Percentiles rank a stretch among this genome's conserved stretches.
Evolutionary conservation across 2,329 filamentous ascomycete genomes (phyloP).

Genomic region (Fusarium sp.): DNA sequence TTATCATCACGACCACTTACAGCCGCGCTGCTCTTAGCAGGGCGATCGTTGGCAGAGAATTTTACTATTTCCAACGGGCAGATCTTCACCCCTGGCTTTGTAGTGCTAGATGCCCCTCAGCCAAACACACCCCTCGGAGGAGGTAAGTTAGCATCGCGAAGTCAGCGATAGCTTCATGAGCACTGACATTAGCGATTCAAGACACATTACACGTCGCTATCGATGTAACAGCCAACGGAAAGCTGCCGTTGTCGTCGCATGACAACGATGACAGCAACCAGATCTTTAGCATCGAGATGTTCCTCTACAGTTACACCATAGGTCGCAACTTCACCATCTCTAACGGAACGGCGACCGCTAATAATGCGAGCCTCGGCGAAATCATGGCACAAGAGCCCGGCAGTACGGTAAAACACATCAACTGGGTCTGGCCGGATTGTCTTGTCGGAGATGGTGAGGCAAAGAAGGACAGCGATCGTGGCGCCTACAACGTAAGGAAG

Average conservation of each 20-base stretch:
- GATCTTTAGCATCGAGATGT: slow-evolving; percentile 76
- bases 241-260: slow-evolving; percentile 71
- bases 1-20: slow-evolving; percentile 21
- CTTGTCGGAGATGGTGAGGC: slow-evolving; percentile 73
- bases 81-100: slow-evolving; percentile 78
- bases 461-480: slow-evolving; percentile 62
- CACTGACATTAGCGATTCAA: slow-evolving; percentile 43
- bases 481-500: slow-evolving; percentile 73
- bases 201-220: slow-evolving; percentile 74
- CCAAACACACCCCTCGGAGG: slow-evolving; percentile 75
- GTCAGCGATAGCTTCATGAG: slow-evolving; percentile 1
- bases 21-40: slow-evolving; percentile 44
- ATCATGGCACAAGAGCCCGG: slow-evolving; percentile 75
- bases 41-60: slow-evolving; percentile 53
- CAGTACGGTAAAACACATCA: slow-evolving; percentile 81
- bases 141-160: slow-evolving; percentile 59
- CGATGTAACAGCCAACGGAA: slow-evolving; percentile 76
- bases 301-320: slow-evolving; percentile 75
- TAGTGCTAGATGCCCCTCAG: slow-evolving; percentile 76
- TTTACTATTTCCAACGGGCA: slow-evolving; percentile 76
- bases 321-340: slow-evolving; percentile 78
- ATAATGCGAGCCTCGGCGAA: slow-evolving; percentile 65
- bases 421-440: slow-evolving; percentile 80
- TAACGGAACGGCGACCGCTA: slow-evolving; percentile 69
- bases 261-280: slow-evolving; percentile 67